Conservation (phyloP, 1,284 basidiomycete species). For the Rhodotorula mucilaginosa region DNA sequence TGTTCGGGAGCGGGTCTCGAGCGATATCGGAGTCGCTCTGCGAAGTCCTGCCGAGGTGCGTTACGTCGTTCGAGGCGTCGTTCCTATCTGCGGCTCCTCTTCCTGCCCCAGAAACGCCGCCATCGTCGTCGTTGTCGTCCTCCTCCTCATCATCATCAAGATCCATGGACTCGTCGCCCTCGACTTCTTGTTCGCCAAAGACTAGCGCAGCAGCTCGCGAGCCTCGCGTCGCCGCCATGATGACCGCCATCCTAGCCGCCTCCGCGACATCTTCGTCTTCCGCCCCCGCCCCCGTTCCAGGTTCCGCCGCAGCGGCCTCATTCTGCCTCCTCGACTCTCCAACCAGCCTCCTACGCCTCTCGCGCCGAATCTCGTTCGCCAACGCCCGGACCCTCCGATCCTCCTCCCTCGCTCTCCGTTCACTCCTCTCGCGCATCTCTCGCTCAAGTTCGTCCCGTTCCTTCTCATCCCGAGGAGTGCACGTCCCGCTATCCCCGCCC, state of each 20-base stretch:
- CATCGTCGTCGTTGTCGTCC: not conserved
- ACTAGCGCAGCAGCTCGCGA: no score
- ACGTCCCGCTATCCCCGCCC: not conserved
- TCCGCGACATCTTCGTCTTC: no score
- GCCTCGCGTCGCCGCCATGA: no score
- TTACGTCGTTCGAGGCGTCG: no score
- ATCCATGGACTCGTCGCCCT: not conserved
- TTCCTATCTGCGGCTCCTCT: no score
- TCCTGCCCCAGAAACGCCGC: not conserved
- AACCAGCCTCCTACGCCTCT: not conserved
- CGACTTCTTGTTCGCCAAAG: not conserved
- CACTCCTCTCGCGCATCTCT: slow-evolving; percentile 15
- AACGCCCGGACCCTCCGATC: not conserved
- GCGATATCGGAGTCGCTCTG: no score
- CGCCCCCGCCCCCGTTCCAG: not conserved
- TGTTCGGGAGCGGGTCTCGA: no score
- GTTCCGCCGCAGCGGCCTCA: not conserved
- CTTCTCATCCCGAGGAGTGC: slow-evolving; percentile 10
- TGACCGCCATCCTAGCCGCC: no score
- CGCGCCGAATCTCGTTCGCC: not conserved
- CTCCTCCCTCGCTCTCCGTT: slow-evolving; percentile 4
- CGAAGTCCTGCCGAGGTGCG: no score
- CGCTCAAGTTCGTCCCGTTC: slow-evolving; percentile 18
- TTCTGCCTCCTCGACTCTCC: not conserved
- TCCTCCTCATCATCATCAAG: slow-evolving; percentile 2